Percentiles rank a stretch among this genome's conserved stretches.
phyloP scores from a whole-genome alignment of 2,329 filamentous ascomycete species.

The Xylariaceae sp. region DNA sequence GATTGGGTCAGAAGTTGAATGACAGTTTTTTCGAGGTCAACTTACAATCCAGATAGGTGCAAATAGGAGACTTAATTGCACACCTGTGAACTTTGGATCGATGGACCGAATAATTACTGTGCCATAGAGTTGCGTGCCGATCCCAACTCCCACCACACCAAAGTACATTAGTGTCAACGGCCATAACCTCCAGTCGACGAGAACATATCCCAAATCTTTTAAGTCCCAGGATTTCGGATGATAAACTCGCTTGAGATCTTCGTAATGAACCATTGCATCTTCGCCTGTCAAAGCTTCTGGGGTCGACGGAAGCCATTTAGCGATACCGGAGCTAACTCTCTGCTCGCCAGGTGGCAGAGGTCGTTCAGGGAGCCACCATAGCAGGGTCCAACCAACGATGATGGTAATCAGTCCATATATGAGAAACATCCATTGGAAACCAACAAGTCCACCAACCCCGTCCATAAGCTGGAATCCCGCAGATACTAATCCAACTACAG shows the following conservation, averaged over 20 bases:
- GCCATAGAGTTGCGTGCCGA: conserved; percentile 85
- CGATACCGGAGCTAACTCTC: conserved; percentile 52
- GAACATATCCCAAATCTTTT: conserved; percentile 68
- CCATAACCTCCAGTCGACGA: conserved; percentile 88
- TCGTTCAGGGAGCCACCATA: conserved; percentile 91
- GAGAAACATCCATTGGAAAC: conserved; percentile 92
- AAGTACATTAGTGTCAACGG: conserved; percentile 91
- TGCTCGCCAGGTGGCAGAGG: conserved; percentile 73
- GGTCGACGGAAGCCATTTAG: conserved; percentile 68
- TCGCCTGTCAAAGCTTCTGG: conserved; percentile 74
- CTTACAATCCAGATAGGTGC: conserved; percentile 90
- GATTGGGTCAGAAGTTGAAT: conserved; percentile 10
- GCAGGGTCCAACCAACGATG: conserved; percentile 69
- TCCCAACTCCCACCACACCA: conserved; percentile 89
- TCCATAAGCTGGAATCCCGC: conserved; percentile 94
- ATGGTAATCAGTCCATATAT: conserved; percentile 79
- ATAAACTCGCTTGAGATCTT: conserved; percentile 80
- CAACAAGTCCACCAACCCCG: conserved; percentile 71
- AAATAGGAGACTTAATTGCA: conserved; percentile 80
- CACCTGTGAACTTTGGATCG: conserved; percentile 69
- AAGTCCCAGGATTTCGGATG: conserved; percentile 73
- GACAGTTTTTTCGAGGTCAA: conserved; percentile 23
- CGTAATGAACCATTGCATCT: conserved; percentile 81
- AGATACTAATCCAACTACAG: conserved; percentile 86
- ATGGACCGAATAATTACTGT: conserved; percentile 84